Evolutionary conservation across 176 grass and related monocot genomes (phyloP), one percentile per base, ranked within the genome.

Genomic region (Avena insularis): DNA sequence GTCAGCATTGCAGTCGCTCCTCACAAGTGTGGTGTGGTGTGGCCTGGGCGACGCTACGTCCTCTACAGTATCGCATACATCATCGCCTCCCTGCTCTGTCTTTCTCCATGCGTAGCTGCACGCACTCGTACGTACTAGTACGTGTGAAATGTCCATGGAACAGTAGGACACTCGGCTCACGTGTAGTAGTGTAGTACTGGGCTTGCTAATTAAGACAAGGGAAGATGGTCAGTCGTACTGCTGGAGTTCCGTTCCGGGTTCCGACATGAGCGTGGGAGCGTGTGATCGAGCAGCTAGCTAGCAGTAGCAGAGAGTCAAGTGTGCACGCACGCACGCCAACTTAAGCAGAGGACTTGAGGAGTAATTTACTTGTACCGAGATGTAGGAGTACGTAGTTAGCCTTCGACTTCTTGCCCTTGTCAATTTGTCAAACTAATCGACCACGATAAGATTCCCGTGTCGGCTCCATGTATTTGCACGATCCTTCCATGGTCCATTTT

Each of bases 251-350:
- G 56, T 20, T 57, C 55, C 6, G 5, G 65, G 33, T 3, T 75
- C 72, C 72, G 47, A 51, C 72, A 75, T 29, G 72, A 75, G 47
- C 72, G 51, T 75, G 47, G 72, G 72, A 75, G 72, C 72, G 48
- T 17, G 72, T 75, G 72, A 75, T 75, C 13, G 5, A 17, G 21
- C 72, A 27, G 71, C 12, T 25, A 46, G 58, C 59, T 21, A 12
- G 5, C 43, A 25, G 72, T 21, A 12, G 5, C 43, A 25, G 72
- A 51, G 46, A 51, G 47, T 75, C 47, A 75, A 75, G 71, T 29
- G 47, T 75, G 71, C 71, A 29, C 12, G 71, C 68, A 71, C 40
- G 70, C 36, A 21, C 40, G 71, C 71, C 21, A 27, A 75, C 71
- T 29, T 54, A 10, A 8, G n/a, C 6, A 9, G 72, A 3, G 21